Evolutionary conservation across 2,329 filamentous ascomycete genomes (phyloP).

Genomic region (Westerdykella sp.): DNA sequence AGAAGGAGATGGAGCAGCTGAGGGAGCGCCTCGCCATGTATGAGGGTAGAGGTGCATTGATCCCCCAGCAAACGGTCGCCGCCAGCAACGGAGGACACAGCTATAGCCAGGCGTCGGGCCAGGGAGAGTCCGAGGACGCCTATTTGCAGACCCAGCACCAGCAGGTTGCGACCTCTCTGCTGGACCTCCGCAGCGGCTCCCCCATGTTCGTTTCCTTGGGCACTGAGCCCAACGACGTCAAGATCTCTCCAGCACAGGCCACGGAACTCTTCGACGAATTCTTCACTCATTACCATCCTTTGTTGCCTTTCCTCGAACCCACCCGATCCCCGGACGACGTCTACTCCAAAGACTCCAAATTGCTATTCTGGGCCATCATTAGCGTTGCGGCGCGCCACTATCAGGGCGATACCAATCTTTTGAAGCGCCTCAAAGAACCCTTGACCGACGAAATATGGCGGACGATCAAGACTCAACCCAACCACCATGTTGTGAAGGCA

Average conservation of each 20-base stretch:
- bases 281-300: constrained; percentile 70
- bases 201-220: constrained; percentile 55
- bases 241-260: constrained; percentile 39
- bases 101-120: constrained; percentile 13
- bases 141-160: constrained; percentile 33
- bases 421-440: constrained; percentile 59
- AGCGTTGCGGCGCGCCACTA: constrained; percentile 70
- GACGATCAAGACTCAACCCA: constrained; percentile 71
- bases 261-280: constrained; percentile 64
- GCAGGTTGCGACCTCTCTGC: constrained; percentile 35
- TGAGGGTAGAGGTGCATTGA: constrained; percentile 46
- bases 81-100: constrained; percentile 11
- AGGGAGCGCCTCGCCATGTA: constrained; percentile 55
- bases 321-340: constrained; percentile 60
- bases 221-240: constrained; percentile 24
- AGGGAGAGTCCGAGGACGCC: constrained; percentile 29
- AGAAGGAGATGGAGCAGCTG: constrained; percentile 64
- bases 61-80: constrained; percentile 17
- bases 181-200: constrained; percentile 44
- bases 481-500: constrained; percentile 75
- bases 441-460: constrained; percentile 69
- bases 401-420: constrained; percentile 54
- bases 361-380: constrained; percentile 82
- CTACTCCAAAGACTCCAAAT: constrained; percentile 68
- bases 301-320: constrained; percentile 67